Conservation (phyloP, 441 rosid species). For the Gossypium lobatum region DNA sequence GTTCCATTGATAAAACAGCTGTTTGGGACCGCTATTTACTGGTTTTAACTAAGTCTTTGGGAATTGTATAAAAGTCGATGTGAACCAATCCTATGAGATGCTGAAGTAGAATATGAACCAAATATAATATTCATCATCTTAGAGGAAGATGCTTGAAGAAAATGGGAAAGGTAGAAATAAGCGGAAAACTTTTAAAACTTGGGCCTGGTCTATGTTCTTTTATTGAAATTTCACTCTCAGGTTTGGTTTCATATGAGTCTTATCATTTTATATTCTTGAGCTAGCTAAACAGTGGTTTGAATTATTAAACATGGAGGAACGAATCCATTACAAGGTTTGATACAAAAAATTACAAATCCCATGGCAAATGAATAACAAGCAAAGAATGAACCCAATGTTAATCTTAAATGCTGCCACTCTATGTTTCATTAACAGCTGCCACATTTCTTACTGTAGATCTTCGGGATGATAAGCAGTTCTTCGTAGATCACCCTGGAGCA, state of each 20-base stretch:
- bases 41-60: neutral
- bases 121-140: neutral
- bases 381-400: too few relatives aligned
- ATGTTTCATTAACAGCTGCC: neutral
- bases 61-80: neutral
- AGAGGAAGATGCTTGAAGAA: neutral
- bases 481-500: conserved; percentile 79
- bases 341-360: too few relatives aligned
- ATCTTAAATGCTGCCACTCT: too few relatives aligned
- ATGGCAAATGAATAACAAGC: neutral
- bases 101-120: neutral
- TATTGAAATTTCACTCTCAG: neutral
- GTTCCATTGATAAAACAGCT: neutral
- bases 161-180: neutral
- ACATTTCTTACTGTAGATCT: conserved; percentile 52
- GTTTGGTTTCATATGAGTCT: neutral
- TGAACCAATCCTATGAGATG: neutral
- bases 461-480: conserved; percentile 77
- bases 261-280: neutral
- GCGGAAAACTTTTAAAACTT: neutral
- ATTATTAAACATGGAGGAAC: neutral
- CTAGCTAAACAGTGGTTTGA: neutral
- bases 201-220: neutral
- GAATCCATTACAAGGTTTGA: too few relatives aligned
- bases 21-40: neutral